Evolutionary conservation across 2,329 filamentous ascomycete species (phyloP).

Genomic region (Pestalotiopsis sp.): DNA sequence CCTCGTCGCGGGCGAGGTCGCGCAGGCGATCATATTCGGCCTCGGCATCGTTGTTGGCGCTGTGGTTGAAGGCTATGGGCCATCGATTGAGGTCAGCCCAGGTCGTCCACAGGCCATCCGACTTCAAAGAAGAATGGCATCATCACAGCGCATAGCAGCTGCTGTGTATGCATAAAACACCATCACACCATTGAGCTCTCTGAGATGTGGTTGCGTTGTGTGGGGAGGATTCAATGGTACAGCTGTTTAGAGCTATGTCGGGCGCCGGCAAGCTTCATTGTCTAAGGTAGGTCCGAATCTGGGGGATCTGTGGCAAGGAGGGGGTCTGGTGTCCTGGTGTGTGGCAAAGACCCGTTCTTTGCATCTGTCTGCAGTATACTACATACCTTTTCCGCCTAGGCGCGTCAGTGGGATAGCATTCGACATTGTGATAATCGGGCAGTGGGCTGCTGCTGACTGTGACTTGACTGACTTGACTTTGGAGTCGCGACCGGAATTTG

Average conservation of each 20-base stretch:
- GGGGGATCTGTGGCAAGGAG: not conserved
- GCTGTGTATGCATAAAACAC: too few species aligned
- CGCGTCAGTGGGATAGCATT: constrained; percentile 43
- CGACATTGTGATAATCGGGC: constrained; percentile 27
- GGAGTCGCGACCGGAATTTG: not conserved
- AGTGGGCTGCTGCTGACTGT: not conserved
- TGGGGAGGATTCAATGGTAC: too few species aligned
- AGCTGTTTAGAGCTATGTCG: too few species aligned
- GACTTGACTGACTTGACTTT: not conserved
- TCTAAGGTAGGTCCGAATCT: not conserved
- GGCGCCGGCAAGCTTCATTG: too few species aligned
- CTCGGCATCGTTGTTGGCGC: constrained; percentile 68
- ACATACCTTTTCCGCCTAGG: constrained; percentile 47
- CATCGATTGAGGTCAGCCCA: constrained; percentile 1
- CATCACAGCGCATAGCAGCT: too few species aligned
- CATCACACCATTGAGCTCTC: too few species aligned
- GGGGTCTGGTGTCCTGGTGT: not conserved
- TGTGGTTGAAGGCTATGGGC: constrained; percentile 75
- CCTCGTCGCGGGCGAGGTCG: constrained; percentile 79
- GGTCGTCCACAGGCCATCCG: not conserved
- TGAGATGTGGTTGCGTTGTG: too few species aligned
- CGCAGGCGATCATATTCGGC: constrained; percentile 91
- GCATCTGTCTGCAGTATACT: not conserved
- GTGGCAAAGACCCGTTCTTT: not conserved
- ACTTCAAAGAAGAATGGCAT: too few species aligned